Base-by-base conservation (phyloP, 257 asterid species). In the Henckelia pumila region DNA sequence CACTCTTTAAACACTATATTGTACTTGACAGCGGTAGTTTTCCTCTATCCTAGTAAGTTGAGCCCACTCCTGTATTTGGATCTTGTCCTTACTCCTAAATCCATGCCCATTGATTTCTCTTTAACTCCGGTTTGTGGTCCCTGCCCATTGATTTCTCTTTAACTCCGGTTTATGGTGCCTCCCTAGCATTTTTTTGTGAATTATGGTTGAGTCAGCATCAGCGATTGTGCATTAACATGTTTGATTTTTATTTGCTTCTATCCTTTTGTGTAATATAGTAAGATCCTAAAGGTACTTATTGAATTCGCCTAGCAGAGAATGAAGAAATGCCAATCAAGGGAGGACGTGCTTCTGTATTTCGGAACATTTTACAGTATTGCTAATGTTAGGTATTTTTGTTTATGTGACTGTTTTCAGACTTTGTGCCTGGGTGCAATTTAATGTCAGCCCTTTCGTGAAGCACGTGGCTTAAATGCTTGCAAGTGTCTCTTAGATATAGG, bases 41-140 rank as follows among this genome's bases (percentile, higher is more conserved):
- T 40, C 32, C 50, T 50, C 44, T 66, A 24, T 65, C 53, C 53
- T 22, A 17, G 53, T 60, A 25, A 23, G 30, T 28, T 16, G 26
- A 25, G 76, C 21, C 37, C 69, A 69, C 57, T 65, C 29, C 53
- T 49, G 37, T 40, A 47, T 70, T 53, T 52, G 60, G 70, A 37
- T 70, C 55, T 29, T 63, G 68, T 69, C 23, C 19, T 24, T 21
- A 7, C 52, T 5, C 58, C 24, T 1, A 23, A 21, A 62, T 16
- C 9, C 30, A 1, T 25, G 26, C 26, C 26, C 26, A 25, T 25
- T 25, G 26, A 25, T 20, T 21, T 59, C 63, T 61, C 35, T 32
- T 56, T 44, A n/a, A 40, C n/a, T 47, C 59, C 60, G 22, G 37
- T 67, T 17, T 25, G 56, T 62, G 33, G 28, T n/a, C n/a, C n/a